Conservation (phyloP, 768 basidiomycete genomes). For the Multifurca ochricompacta region DNA sequence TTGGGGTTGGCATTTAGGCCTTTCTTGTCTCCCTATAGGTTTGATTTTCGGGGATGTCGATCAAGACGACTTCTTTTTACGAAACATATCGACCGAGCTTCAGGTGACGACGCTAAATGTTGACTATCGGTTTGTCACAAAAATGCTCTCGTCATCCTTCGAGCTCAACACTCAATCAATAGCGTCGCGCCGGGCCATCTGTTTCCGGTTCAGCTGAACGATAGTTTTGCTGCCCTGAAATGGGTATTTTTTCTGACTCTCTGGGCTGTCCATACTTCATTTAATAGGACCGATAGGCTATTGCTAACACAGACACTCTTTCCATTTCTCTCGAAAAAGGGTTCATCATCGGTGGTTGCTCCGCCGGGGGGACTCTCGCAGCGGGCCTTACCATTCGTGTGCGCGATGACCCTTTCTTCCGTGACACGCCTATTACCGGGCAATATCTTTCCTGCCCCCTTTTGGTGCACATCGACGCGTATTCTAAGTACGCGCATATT, state of each 20-base stretch:
- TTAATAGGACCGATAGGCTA: constrained; percentile 1
- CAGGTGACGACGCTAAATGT: constrained; percentile 15
- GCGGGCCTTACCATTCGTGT: constrained; percentile 22
- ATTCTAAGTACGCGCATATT: constrained; percentile 14
- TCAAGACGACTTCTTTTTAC: constrained; percentile 17
- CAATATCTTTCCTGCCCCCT: constrained; percentile 22
- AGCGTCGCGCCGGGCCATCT: constrained; percentile 21
- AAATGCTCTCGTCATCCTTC: neutral
- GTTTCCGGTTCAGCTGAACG: constrained; percentile 21
- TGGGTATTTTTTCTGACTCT: constrained; percentile 16
- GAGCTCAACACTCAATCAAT: neutral
- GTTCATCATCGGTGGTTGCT: constrained; percentile 24
- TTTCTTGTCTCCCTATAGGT: neutral
- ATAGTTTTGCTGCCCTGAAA: constrained; percentile 23
- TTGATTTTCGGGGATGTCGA: constrained; percentile 18
- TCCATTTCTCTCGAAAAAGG: constrained; percentile 20
- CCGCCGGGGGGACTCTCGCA: constrained; percentile 23
- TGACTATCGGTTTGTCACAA: constrained; percentile 11
- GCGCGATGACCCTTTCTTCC: constrained; percentile 23
- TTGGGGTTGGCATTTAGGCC: neutral
- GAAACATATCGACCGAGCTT: constrained; percentile 11
- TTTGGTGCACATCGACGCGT: constrained; percentile 20
- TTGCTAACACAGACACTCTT: constrained; percentile 9
- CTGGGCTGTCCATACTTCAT: no score
- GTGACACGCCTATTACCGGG: constrained; percentile 21